Evolutionary conservation across 352 stramenopile species (phyloP), one percentile per base, ranked within the genome.

Genomic region (Phytopythium litorale): DNA sequence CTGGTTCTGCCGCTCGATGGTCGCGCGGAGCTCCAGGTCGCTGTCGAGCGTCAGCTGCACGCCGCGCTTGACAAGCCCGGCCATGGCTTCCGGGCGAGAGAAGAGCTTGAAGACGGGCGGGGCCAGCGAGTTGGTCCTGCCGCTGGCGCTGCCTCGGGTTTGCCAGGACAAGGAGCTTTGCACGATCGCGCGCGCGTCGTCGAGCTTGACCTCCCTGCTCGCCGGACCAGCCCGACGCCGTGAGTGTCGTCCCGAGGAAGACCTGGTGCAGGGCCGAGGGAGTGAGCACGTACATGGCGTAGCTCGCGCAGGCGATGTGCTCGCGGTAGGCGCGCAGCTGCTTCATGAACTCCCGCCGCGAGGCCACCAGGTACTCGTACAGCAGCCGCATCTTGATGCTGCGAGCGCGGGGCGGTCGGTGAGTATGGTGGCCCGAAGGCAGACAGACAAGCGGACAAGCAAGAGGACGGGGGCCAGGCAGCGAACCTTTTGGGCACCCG

Each of bases 131-230:
- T n/a, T 42, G 21, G 33, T 50, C 16, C 21, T 46, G 19, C 54
- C 67, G 62, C 33, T 67, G 43, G n/a, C 37, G 48, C 46, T 69
- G 32, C 12, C 49, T 63, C 23, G n/a, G 54, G 51, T 64, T 19
- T 65, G 64, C 73, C 81, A 83, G 12, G 65, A 77, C 21, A 72
- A 62, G 0, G 71, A 76, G 51, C 70, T 80, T 54, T 94, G 84
- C 0, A 92, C 80, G 46, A 94, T 92, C 4, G 80, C 82, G 7
- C 80, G 78, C 7, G 82, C 84, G 59, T 92, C 82, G 50, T 88
- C 78, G 33, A 91, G 60, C 37, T 80, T 79, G 8, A 91, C 76
- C 64, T 89, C 72, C 37, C 76, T 85, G 40, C 37, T 13, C 7
- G 18, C 21, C 32, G 12, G 18, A 48, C 40, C 37, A 45, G 1